Evolutionary conservation across 306 rosid species (phyloP).

Genomic region (Medicago arabica): DNA sequence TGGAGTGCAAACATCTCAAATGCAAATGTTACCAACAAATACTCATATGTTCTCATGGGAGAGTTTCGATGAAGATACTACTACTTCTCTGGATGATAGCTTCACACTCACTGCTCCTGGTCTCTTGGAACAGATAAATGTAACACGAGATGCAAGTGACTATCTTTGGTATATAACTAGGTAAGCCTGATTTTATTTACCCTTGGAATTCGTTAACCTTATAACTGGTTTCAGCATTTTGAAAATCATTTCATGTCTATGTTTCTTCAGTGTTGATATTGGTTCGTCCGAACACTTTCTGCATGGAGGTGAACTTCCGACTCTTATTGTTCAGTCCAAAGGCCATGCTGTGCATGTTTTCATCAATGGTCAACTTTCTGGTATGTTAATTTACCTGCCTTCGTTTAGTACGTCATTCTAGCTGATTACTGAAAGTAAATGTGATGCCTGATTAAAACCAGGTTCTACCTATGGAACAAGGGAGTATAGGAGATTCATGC

Average conservation of each 20-base stretch:
- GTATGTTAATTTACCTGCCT: constrained; percentile 49
- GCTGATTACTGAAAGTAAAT: constrained; percentile 2
- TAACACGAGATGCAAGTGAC: constrained; percentile 89
- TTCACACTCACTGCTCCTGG: constrained; percentile 63
- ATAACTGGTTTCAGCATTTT: constrained; percentile 17
- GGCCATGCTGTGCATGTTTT: constrained; percentile 97
- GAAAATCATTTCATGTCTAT: constrained; percentile 37
- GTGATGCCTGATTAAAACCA: constrained; percentile 44
- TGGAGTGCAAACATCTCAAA: constrained; percentile 97
- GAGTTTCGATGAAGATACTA: constrained; percentile 77
- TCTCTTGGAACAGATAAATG: constrained; percentile 93
- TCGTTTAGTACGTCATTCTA: constrained; percentile 36
- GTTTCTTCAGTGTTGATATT: constrained; percentile 73
- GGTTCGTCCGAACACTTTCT: constrained; percentile 81
- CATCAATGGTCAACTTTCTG: constrained; percentile 84
- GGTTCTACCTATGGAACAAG: constrained; percentile 94
- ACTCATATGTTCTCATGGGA: constrained; percentile 79
- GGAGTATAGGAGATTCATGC: constrained; percentile 79
- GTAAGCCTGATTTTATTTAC: constrained; percentile 54
- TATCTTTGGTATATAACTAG: constrained; percentile 95
- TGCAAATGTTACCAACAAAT: constrained; percentile 91
- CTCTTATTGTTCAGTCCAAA: constrained; percentile 85
- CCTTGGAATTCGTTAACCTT: not conserved
- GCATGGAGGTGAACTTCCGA: constrained; percentile 89
- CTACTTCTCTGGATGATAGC: constrained; percentile 72